Evolutionary conservation across 345 rosid species (phyloP).

Genomic region (Hypericum perforatum): DNA sequence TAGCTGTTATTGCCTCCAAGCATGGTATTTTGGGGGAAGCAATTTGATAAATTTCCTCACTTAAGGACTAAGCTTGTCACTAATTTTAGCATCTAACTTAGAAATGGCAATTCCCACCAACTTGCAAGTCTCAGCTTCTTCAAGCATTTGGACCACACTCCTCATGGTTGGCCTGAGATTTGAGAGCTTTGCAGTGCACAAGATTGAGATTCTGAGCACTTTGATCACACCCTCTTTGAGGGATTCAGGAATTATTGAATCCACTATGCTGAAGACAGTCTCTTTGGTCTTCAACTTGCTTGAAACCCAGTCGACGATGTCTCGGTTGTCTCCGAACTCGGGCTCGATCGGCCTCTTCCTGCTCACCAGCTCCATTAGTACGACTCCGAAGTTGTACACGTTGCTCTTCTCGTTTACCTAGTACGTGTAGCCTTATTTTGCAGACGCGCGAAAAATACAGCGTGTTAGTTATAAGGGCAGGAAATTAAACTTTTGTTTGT

Average conservation of each 20-base stretch:
- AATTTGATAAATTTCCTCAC: too few relatives aligned
- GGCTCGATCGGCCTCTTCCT: conserved; percentile 76
- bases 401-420: conserved; percentile 83
- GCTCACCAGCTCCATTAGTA: conserved; percentile 77
- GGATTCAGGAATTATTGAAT: conserved; percentile 45
- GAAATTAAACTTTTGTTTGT: too few relatives aligned
- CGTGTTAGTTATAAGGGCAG: too few relatives aligned
- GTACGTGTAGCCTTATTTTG: conserved; percentile 83
- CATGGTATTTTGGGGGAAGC: too few relatives aligned
- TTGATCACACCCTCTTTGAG: conserved; percentile 53
- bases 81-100: conserved; percentile 8
- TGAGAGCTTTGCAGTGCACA: conserved; percentile 55
- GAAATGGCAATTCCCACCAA: conserved; percentile 32
- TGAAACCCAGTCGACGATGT: conserved; percentile 68
- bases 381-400: conserved; percentile 92
- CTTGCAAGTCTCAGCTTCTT: conserved; percentile 64
- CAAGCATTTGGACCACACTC: conserved; percentile 76
- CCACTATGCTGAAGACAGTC: conserved; percentile 46
- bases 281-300: conserved; percentile 49
- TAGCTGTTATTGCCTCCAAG: too few relatives aligned
- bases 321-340: conserved; percentile 66
- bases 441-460: conserved; percentile 4
- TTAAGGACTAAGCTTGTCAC: too few relatives aligned
- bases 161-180: conserved; percentile 70
- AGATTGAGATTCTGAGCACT: conserved; percentile 57